Base-by-base conservation (phyloP, 73 alveolate genomes). In the Symbiodinium natans region DNA sequence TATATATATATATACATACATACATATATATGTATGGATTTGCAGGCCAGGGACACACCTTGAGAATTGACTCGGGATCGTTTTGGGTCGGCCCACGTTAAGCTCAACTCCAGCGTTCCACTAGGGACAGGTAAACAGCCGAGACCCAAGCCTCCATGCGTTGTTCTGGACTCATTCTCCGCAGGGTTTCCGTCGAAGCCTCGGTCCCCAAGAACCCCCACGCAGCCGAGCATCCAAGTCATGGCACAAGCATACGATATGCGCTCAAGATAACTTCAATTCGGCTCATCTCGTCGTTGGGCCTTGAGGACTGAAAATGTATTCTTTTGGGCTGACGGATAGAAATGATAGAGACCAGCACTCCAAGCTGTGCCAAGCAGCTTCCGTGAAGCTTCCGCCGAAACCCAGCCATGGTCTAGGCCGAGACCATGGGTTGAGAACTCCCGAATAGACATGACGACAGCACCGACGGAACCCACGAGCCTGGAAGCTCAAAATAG, bases 321-420 rank as follows among this genome's bases (percentile, higher is more conserved):
- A 8, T 48, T 10, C 17, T 48, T 48, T 17, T 48, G 63, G 63
- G 63, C 17, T 17, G 23, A 10, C 63, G 23, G 17, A 17, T 48
- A 48, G 63, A 48, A 17, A 48, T 13, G 77, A 3, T 59, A 59
- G 33, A 33, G 84, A n/a, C 43, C 42, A 13, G 43, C 43, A 10
- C 84, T 25, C 23, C 29, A 1, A 43, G 6, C 29, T 17, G n/a
- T 17, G 31, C 42, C 31, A 68, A n/a, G 82, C 82, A n/a, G 86
- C 95, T 46, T 88, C 95, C 43, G 95, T 88, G 95, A 88, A 88
- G 86, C 95, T 88, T 29, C 95, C 95, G 42, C 95, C 95, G 73
- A 88, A 88, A 86, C 95, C 95, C 2, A 88, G 95, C 95, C 95
- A 88, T 7, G 95, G 86, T 71, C 95, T 88, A n/a, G 59, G 34